These are phyloP conservation scores for Cymbopogon flexuosus DNA, from an alignment of 202 grass and related monocot genomes.

Conservation along the genomic window DNA sequence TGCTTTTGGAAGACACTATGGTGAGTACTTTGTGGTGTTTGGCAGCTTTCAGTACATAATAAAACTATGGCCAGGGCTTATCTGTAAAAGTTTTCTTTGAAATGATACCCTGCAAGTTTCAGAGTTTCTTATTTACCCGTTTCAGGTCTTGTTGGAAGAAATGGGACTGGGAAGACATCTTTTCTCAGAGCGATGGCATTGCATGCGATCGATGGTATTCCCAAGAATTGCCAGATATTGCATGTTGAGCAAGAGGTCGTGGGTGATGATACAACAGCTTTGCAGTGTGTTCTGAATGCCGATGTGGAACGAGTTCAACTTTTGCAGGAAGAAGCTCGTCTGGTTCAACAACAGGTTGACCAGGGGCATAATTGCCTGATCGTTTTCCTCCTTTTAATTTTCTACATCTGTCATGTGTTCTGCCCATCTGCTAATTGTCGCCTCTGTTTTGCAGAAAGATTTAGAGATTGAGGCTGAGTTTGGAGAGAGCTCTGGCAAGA, in stretches of 20 bases:
- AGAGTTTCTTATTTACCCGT: neutral
- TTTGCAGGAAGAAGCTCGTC: constrained; percentile 72
- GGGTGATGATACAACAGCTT: constrained; percentile 66
- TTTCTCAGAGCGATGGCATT: constrained; percentile 87
- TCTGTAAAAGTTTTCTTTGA: neutral
- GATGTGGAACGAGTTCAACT: constrained; percentile 75
- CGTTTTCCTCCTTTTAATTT: neutral
- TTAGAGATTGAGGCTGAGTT: constrained; percentile 63
- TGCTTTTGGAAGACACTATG: constrained; percentile 87
- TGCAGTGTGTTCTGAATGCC: constrained; percentile 89
- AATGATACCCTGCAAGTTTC: neutral
- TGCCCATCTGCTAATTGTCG: constrained; percentile 31
- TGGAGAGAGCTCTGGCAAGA: constrained; percentile 45
- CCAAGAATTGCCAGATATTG: constrained; percentile 95
- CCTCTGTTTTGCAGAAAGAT: constrained; percentile 60
- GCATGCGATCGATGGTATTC: constrained; percentile 92
- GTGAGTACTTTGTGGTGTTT: constrained; percentile 40
- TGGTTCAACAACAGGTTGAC: constrained; percentile 68
- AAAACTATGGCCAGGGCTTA: neutral
- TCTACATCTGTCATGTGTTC: neutral
- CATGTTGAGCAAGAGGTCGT: constrained; percentile 95
- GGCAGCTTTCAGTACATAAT: neutral
- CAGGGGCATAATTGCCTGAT: neutral
- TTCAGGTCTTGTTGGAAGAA: constrained; percentile 95
- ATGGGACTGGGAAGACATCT: constrained; percentile 95